Evolutionary conservation across 2,329 filamentous ascomycete genomes (phyloP).

Genomic region (Cladosporium sp.): DNA sequence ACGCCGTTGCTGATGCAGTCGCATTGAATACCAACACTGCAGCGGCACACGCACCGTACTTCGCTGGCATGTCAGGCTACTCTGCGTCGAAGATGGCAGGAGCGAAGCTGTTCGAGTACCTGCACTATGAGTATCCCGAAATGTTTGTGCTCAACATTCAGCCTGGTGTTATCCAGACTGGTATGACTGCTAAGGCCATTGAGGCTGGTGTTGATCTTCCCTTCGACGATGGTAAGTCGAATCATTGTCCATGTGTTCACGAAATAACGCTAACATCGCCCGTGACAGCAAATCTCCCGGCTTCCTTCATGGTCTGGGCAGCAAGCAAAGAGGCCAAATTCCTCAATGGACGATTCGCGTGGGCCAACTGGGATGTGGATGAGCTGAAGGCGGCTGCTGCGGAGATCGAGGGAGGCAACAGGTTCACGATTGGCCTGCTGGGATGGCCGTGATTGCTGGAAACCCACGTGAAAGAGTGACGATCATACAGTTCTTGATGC

Average conservation of each 20-base stretch:
- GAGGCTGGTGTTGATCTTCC: not conserved
- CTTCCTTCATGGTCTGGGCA: constrained; percentile 37
- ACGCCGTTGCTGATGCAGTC: constrained; percentile 15
- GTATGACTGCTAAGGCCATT: constrained; percentile 31
- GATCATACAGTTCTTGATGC: not conserved
- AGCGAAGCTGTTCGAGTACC: constrained; percentile 39
- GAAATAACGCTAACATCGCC: not conserved
- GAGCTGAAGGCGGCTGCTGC: constrained; percentile 30
- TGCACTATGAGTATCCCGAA: constrained; percentile 40
- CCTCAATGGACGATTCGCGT: constrained; percentile 27
- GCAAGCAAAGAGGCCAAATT: constrained; percentile 31
- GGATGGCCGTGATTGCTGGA: not conserved
- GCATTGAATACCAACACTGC: constrained; percentile 19
- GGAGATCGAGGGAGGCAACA: constrained; percentile 22
- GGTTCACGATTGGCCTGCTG: constrained; percentile 26
- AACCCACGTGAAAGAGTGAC: too few relatives aligned
- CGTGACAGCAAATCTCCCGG: constrained; percentile 31
- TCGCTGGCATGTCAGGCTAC: constrained; percentile 34
- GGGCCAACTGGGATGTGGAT: constrained; percentile 36
- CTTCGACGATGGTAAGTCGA: not conserved
- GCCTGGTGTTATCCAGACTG: constrained; percentile 45
- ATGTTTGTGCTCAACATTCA: constrained; percentile 44
- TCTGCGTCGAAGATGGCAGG: constrained; percentile 39
- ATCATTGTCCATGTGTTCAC: not conserved
- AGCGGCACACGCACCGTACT: constrained; percentile 23